These are phyloP conservation scores for Phytophthora colocasiae DNA, from an alignment of 352 stramenopile genomes.

Conservation along the genomic window DNA sequence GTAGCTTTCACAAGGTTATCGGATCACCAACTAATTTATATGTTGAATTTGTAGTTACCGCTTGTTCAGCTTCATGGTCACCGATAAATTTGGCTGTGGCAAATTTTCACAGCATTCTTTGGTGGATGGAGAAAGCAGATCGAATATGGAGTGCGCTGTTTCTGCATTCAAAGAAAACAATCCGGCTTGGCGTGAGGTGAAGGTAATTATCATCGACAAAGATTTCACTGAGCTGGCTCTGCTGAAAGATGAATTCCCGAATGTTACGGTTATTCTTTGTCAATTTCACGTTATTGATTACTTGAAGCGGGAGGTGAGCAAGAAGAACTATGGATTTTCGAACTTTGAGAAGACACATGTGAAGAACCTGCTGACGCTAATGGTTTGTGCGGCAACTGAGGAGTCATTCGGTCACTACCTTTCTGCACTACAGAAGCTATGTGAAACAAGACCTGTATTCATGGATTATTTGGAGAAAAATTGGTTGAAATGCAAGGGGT, in stretches of 20 bases:
- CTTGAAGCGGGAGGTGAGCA: slow-evolving; percentile 12
- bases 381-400: slow-evolving; percentile 5
- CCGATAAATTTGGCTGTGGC: slow-evolving; percentile 17
- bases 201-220: slow-evolving; percentile 19
- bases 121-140: slow-evolving; percentile 5
- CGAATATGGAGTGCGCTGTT: slow-evolving; percentile 9
- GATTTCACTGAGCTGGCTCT: slow-evolving; percentile 6
- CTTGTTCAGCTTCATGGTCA: slow-evolving; percentile 23
- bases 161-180: slow-evolving; percentile 17
- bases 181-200: slow-evolving; percentile 1
- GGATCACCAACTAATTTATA: slow-evolving; percentile 9
- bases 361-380: slow-evolving; percentile 5
- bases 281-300: slow-evolving; percentile 29
- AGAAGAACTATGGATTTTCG: slow-evolving; percentile 6
- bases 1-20: neutral
- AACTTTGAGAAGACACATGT: slow-evolving; percentile 12
- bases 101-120: slow-evolving; percentile 10
- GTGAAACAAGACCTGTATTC: neutral
- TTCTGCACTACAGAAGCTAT: neutral
- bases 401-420: slow-evolving; percentile 7
- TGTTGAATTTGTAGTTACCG: slow-evolving; percentile 14
- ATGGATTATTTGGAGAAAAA: slow-evolving; percentile 9
- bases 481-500: slow-evolving; percentile 13
- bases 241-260: slow-evolving; percentile 1
- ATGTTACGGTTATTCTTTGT: slow-evolving; percentile 8